Evolutionary conservation across 2,329 filamentous ascomycete genomes (phyloP), one percentile per base, ranked within the genome.

Genomic region (Scytalidium lignicola): DNA sequence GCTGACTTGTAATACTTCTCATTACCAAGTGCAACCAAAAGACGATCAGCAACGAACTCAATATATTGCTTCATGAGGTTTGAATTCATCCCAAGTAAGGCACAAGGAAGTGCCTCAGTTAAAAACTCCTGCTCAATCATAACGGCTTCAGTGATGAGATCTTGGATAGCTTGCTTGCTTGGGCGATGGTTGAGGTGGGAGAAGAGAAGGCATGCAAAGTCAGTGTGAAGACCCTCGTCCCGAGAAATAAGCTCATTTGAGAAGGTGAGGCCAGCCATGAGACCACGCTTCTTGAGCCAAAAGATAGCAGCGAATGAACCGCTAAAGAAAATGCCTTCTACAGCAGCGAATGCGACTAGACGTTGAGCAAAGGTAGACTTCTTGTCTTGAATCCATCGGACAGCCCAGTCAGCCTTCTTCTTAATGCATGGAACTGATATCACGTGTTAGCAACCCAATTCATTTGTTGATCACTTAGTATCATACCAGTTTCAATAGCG

Each of bases 191-290:
- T 95, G 54, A 99, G 76, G 74, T 97, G 92, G n/a, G 90, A 95
- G 82, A 95, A 96, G 54, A 99, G 78, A 49, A 99, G 80, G 73
- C 93, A 99, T 60, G 93, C 93, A 65, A 99, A 99, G 77, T 99
- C 93, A 56, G 93, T 99, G 82, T 99, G 93, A 62, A 99, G 89
- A 70, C 93, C 93, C 80, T 99, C 93, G 62, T 99, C 93, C 76
- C 93, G 92, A 54, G 93, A 99, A 76, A 99, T 99, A 65, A 99
- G 87, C 79, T 99, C 93, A 78, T 99, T 99, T 69, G 93, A 97
- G 79, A 99, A 99, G 61, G 93, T 97, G 55, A 99, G 81, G 62
- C 93, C 93, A 43, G 93, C 88, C 93, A 99, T 99, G 60, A 99
- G 84, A 61, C 93, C 93, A 70, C 95, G 93, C 86, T 99, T 99